Conservation (phyloP, 2,329 filamentous ascomycete genomes). For the Aspergillus sp. region DNA sequence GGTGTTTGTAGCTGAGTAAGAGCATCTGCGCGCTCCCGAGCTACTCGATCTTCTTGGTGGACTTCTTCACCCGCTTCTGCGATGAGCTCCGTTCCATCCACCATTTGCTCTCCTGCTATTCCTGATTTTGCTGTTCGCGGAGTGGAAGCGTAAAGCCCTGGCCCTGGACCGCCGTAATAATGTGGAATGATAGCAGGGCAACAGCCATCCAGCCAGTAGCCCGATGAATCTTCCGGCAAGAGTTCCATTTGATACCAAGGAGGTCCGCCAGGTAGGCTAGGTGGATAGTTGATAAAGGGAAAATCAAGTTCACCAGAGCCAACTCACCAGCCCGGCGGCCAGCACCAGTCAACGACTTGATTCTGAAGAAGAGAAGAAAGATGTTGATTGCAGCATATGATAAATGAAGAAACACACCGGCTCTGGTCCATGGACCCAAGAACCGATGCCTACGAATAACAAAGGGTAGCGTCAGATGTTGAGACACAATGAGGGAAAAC, state of each 20-base stretch:
- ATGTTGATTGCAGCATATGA: slow-evolving; percentile 17
- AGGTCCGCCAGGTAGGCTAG: slow-evolving; percentile 18
- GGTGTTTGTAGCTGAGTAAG: no score
- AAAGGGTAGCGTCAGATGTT: slow-evolving; percentile 17
- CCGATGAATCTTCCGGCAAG: slow-evolving; percentile 20
- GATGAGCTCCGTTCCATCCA: no score
- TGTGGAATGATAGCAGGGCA: slow-evolving; percentile 14
- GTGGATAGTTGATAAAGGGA: slow-evolving; percentile 20
- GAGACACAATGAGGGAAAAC: slow-evolving; percentile 11
- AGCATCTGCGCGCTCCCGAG: no score
- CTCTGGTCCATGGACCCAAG: slow-evolving; percentile 18
- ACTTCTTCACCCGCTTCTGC: no score
- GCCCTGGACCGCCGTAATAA: not conserved
- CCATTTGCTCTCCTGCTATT: no score
- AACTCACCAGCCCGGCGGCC: slow-evolving; percentile 18
- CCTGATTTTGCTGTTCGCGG: slow-evolving; percentile 13
- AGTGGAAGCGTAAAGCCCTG: not conserved
- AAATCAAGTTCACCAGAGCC: slow-evolving; percentile 22
- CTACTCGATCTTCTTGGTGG: no score
- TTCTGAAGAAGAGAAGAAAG: slow-evolving; percentile 18
- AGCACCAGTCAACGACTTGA: slow-evolving; percentile 7
- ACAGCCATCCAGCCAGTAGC: slow-evolving; percentile 21
- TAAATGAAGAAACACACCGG: slow-evolving; percentile 15
- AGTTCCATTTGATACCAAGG: slow-evolving; percentile 16
- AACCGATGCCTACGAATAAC: slow-evolving; percentile 17